Evolutionary conservation across 768 basidiomycete species (phyloP), one percentile per base, ranked within the genome.

Genomic region (Podaxis sp.): DNA sequence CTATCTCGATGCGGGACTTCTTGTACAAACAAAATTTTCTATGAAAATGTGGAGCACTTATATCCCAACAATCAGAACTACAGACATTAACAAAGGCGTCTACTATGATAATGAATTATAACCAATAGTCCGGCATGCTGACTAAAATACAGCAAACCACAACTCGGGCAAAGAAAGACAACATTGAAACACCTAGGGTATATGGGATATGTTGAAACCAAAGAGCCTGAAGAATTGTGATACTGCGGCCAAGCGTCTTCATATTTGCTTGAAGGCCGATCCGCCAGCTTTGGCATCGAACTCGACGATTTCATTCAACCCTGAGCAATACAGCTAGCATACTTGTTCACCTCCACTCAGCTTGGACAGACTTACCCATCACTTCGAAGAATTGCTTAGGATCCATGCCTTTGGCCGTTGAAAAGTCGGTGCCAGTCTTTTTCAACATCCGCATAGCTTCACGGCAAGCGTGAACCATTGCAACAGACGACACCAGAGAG

Each of bases 301-400:
- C 21, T 61, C 55, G 32, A 65, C 58, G 21, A 65, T 50, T 11
- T 65, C 48, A 18, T 57, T 25, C 28, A 65, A 54, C 48, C 64
- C 64, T 65, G 36, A 40, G 13, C 5, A 52, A 44, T 21, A 59
- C 25, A 51, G 46, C 50, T 16, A 14, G n/a, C 18, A n/a, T 18
- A 18, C 16, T 32, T 25, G 21, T 23, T n/a, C 38, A 16, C 35
- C 40, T 37, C 13, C 35, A 3, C 25, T 13, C n/a, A 32, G 13
- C 36, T 25, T 7, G 18, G 27, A 46, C 14, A 7, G 11, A 54
- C 64, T 36, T 57, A 86, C 86, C 87, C 87, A 90, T 87, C 55
- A 89, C 85, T 67, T 87, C 82, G 70, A 91, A 90, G 79, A 90
- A 90, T 47, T 82, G 78, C 68, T 86, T 87, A 6, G 89, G 89